Evolutionary conservation across 129 eudicot species (phyloP).

Genomic region (Helianthus annuus): HanXRQr2.0-SUNRISE NC_035435.2:78824480-78824979

Average conservation of each 20-base stretch:
- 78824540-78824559: constrained; percentile 41
- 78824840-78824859: neutral
- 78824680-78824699: neutral
- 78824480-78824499: constrained; percentile 42
- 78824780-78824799: neutral
- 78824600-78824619: constrained; percentile 26
- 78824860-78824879: neutral
- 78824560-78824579: constrained; percentile 51
- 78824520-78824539: constrained; percentile 26
- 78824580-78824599: constrained; percentile 33
- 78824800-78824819: neutral
- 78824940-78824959: neutral
- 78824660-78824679: constrained; percentile 56
- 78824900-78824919: no score
- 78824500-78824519: constrained; percentile 13
- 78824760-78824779: neutral
- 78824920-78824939: neutral
- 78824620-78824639: constrained; percentile 44
- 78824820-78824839: neutral
- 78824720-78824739: constrained; percentile 16
- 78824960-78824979: no score
- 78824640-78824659: constrained; percentile 50
- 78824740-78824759: constrained; percentile 1
- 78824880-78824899: neutral
- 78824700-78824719: neutral